Base-by-base conservation (phyloP, 306 rosid genomes). In the Casuarina glauca region DNA sequence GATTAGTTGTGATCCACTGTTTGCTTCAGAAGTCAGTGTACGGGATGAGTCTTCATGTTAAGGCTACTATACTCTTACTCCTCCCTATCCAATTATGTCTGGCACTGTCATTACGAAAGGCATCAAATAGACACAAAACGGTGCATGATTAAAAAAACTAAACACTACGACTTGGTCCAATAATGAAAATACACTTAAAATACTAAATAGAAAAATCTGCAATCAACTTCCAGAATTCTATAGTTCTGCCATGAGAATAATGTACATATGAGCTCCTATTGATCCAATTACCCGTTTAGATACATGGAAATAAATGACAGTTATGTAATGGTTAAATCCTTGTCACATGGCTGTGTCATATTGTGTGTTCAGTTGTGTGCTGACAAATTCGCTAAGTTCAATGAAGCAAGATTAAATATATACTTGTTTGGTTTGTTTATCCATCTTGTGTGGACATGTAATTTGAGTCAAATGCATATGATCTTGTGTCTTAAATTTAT, bases 391-490 rank as follows among this genome's bases (percentile, higher is more conserved):
- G 71, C 9, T 66, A 66, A 66, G 71, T 43, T 17, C 5, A 20
- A 17, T 67, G 71, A 66, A n/a, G 35, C n/a, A 67, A 43, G 71
- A n/a, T 43, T 42, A 67, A 42, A 35, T 79, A 60, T 64, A 16
- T 45, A 45, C 60, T 67, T 74, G 69, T 10, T 39, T 78, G 20
- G 6, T 73, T 41, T 45, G 46, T 2, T 38, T 67, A 45, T 66
- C 7, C 15, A 48, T 38, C 44, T 49, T 45, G 42, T 46, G 10
- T 46, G 69, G 74, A 38, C 41, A 46, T 44, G 10, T 58, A 57
- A n/a, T 6, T 70, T 36, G 46, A 26, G 38, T 48, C 46, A n/a
- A 38, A 55, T 52, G 45, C 61, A 51, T 36, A 10, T 79, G 67
- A 64, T 16, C 70, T 38, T 80, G 53, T 51, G 53, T 51, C 50